phyloP scores from a whole-genome alignment of 2,329 filamentous ascomycete genomes.

The Coleophoma eucalyptorum region DNA sequence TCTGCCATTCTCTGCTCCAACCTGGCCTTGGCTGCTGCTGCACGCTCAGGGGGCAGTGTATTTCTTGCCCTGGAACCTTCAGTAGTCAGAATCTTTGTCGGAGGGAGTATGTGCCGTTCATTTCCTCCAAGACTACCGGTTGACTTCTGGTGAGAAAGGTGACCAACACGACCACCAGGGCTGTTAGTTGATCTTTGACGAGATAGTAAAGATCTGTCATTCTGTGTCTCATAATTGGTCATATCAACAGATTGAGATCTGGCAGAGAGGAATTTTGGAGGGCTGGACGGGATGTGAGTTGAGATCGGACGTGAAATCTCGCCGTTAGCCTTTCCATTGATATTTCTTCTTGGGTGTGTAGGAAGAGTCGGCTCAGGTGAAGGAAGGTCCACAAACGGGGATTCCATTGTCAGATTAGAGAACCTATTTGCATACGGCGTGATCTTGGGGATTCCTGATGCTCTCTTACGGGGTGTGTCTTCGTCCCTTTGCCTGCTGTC shows the following conservation, averaged over 20 bases:
- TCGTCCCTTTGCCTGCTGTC: conserved; percentile 18
- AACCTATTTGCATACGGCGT: conserved; percentile 13
- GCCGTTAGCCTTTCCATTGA: conserved; percentile 10
- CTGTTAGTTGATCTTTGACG: conserved; percentile 11
- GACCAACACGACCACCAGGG: not conserved
- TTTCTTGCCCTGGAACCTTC: conserved; percentile 14
- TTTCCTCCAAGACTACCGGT: not conserved
- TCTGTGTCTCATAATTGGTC: not conserved
- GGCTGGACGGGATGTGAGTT: conserved; percentile 21
- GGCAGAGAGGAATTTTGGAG: conserved; percentile 17
- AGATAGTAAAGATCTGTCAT: not conserved
- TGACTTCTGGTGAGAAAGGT: not conserved
- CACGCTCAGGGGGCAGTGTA: conserved; percentile 25
- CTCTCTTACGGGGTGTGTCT: not conserved
- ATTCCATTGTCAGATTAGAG: conserved; percentile 13
- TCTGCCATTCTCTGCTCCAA: conserved; percentile 25
- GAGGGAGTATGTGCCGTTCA: not conserved
- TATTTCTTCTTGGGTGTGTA: conserved; percentile 5
- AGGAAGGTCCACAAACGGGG: conserved; percentile 11
- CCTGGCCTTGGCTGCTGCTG: conserved; percentile 28
- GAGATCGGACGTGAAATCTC: too few relatives aligned
- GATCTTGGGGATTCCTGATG: not conserved
- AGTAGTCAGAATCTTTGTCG: conserved; percentile 15
- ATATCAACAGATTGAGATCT: conserved; percentile 8
- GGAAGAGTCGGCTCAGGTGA: conserved; percentile 12